A percentile compares a stretch with the other conserved stretches of the same genome.
Conservation (phyloP, 257 asterid genomes). For the Solanum bulbocastanum region DNA sequence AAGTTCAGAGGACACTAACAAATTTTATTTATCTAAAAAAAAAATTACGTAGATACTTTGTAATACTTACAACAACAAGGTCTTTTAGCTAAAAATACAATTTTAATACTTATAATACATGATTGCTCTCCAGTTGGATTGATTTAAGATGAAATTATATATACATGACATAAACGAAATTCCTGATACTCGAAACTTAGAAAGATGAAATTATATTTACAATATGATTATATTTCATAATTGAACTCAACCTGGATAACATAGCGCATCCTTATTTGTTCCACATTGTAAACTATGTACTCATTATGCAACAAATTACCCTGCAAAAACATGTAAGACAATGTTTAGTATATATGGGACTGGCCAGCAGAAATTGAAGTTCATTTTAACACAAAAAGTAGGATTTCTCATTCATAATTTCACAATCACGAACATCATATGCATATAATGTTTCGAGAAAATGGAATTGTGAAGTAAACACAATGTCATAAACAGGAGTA, state of each 20-base stretch:
- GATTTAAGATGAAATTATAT: neutral
- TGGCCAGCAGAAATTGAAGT: neutral
- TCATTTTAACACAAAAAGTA: neutral
- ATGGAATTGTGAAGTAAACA: neutral
- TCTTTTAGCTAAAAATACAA: too few species aligned
- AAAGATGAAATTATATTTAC: neutral
- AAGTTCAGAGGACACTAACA: constrained; percentile 4
- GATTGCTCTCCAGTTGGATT: neutral
- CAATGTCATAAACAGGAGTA: neutral
- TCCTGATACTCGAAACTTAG: neutral
- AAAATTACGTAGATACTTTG: too few species aligned
- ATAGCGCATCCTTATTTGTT: constrained; percentile 84
- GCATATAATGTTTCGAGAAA: neutral
- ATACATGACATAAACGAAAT: neutral
- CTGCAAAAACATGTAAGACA: constrained; percentile 24
- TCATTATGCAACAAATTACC: constrained; percentile 23
- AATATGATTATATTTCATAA: constrained; percentile 14
- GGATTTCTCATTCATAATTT: neutral
- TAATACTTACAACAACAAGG: too few species aligned
- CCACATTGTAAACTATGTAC: constrained; percentile 42
- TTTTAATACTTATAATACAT: too few species aligned
- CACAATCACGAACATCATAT: neutral
- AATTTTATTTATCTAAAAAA: neutral
- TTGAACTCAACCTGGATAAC: constrained; percentile 31
- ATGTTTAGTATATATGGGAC: neutral